Evolutionary conservation across 352 stramenopile species (phyloP), one percentile per base, ranked within the genome.

Genomic region (Phytophthora pluvialis): DNA sequence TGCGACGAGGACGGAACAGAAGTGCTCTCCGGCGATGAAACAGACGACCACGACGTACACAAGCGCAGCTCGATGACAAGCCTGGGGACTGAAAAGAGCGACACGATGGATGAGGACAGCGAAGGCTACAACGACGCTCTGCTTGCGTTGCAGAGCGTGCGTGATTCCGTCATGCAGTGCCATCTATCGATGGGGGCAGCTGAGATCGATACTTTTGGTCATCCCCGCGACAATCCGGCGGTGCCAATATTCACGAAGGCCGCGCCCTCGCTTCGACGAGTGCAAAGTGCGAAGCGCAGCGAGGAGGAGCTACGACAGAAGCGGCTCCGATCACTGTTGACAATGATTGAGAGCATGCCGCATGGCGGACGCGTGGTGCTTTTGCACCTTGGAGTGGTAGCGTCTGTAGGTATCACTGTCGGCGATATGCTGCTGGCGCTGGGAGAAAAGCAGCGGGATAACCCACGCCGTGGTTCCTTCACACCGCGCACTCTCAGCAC

Each of bases 151-250:
- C 81, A 90, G 40, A 75, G 86, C 45, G 71, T 85, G 2, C 77
- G 85, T 11, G 81, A 74, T 32, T 93, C 85, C 7, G 87, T 91
- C 36, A 80, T 90, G 59, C 75, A 83, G 50, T 80, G 67, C 32
- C 69, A 86, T 46, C 44, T 86, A 18, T 80, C 76, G 9, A 85
- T 91, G 63, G 77, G 69, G 13, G 55, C 63, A 21, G 51, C 69
- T 0, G 67, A 62, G 55, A 77, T 61, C 33, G 70, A 77, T 31
- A 74, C 25, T 26, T 73, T 70, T 32, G 57, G 47, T 28, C 60
- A 21, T 32, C 64, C 16, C 49, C 61, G 38, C 15, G 43, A 48
- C 18, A 52, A 18, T 21, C 54, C 25, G 18, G 35, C 25, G 6
- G 69, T 47, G 9, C 48, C 57, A 53, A 7, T 8, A 10, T 51